Percentiles rank a stretch among this genome's conserved stretches.
phyloP scores from a whole-genome alignment of 2,329 filamentous ascomycete genomes.

The Fusarium lyarnte region DNA sequence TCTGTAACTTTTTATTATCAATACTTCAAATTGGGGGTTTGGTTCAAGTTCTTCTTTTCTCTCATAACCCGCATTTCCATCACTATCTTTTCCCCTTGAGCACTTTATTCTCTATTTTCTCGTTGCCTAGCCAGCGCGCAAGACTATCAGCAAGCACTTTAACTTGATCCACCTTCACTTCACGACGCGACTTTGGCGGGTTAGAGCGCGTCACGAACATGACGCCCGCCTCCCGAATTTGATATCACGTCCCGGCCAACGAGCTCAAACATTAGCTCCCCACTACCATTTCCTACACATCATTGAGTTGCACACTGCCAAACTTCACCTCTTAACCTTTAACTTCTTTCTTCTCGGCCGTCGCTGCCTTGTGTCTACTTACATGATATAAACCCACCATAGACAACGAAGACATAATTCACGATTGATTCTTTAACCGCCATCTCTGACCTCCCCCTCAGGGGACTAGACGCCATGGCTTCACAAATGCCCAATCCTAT shows the following conservation, averaged over 20 bases:
- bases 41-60: not conserved
- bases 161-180: constrained; percentile 41
- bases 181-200: constrained; percentile 47
- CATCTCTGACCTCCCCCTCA: constrained; percentile 35
- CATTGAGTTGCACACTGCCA: constrained; percentile 21
- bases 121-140: constrained; percentile 34
- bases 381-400: not conserved
- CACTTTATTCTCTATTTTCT: not conserved
- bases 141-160: constrained; percentile 26
- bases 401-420: not conserved
- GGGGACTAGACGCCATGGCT: constrained; percentile 49
- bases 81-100: not conserved
- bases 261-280: constrained; percentile 32
- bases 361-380: not conserved
- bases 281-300: constrained; percentile 17
- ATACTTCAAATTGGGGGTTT: constrained; percentile 1
- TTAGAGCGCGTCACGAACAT: constrained; percentile 52
- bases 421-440: constrained; percentile 11
- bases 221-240: constrained; percentile 51
- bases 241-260: constrained; percentile 42
- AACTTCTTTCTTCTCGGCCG: constrained; percentile 15
- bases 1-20: not conserved
- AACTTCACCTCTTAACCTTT: constrained; percentile 3
- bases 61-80: not conserved
- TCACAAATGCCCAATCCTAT: constrained; percentile 50